These are phyloP conservation scores for Auricularia sp. DNA, from an alignment of 768 basidiomycete genomes.

Conservation along the genomic window DNA sequence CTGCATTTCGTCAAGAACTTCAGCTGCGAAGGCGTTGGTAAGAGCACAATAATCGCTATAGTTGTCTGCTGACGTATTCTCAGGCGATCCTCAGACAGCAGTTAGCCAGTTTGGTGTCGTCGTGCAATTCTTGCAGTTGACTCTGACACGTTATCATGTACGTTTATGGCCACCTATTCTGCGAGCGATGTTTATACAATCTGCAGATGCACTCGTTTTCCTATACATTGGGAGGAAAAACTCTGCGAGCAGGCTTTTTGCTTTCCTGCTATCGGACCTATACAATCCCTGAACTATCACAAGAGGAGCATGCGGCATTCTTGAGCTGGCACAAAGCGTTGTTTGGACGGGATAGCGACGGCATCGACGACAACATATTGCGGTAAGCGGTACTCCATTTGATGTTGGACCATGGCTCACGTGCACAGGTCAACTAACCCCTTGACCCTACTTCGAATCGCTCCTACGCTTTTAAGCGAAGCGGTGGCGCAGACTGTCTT, in stretches of 20 bases:
- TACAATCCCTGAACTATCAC: conserved; percentile 27
- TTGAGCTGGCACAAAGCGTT: conserved; percentile 65
- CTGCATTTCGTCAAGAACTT: conserved; percentile 58
- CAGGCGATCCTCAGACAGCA: conserved; percentile 79
- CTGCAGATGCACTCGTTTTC: conserved; percentile 40
- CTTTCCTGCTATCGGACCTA: conserved; percentile 37
- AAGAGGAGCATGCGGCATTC: conserved; percentile 17
- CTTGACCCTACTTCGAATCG: conserved; percentile 54
- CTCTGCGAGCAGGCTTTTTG: conserved; percentile 42
- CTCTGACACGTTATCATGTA: conserved; percentile 56
- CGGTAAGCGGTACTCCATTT: conserved; percentile 27
- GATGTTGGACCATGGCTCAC: too few species aligned
- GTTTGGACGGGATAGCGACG: conserved; percentile 68
- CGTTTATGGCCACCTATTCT: conserved; percentile 8
- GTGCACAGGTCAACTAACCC: conserved; percentile 55
- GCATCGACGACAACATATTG: conserved; percentile 72
- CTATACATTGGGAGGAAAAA: conserved; percentile 37
- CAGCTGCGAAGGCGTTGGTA: conserved; percentile 75
- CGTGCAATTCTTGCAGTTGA: conserved; percentile 64
- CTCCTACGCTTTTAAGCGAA: conserved; percentile 54
- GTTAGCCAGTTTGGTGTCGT: conserved; percentile 69
- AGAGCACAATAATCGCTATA: conserved; percentile 16
- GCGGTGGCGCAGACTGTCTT: conserved; percentile 42
- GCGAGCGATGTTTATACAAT: not conserved
- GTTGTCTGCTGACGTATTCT: conserved; percentile 2